phyloP scores from a whole-genome alignment of 2,329 filamentous ascomycete genomes.

The Aschersonia sp. region DNA sequence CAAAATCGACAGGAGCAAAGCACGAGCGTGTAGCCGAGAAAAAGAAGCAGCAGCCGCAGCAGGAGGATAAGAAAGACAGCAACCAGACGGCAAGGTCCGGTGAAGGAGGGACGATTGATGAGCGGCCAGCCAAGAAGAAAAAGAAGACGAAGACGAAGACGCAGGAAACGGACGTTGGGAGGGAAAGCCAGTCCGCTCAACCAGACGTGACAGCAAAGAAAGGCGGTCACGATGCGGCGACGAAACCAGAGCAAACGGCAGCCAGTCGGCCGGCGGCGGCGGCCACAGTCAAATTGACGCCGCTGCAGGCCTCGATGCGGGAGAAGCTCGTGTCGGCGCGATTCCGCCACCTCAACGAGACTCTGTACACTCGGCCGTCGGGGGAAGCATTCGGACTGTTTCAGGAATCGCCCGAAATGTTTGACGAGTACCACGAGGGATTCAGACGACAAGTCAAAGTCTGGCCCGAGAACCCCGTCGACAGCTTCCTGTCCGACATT shows the following conservation, averaged over 20 bases:
- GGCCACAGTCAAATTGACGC: conserved; percentile 55
- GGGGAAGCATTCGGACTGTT: conserved; percentile 73
- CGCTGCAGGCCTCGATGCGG: conserved; percentile 85
- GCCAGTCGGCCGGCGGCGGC: conserved; percentile 21
- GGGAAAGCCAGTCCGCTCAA: too few species aligned
- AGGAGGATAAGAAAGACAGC: neutral
- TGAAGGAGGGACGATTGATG: too few species aligned
- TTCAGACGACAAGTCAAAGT: conserved; percentile 91
- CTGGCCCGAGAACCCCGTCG: conserved; percentile 94
- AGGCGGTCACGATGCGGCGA: too few species aligned
- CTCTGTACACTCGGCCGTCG: conserved; percentile 85
- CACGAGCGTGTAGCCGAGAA: neutral
- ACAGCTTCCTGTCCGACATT: conserved; percentile 66
- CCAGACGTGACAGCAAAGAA: too few species aligned
- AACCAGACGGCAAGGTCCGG: too few species aligned
- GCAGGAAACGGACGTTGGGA: neutral
- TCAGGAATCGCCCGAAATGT: conserved; percentile 76
- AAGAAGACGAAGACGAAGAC: neutral
- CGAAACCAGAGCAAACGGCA: conserved; percentile 1
- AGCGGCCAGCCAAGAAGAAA: too few species aligned
- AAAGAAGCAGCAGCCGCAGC: neutral
- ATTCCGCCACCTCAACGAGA: conserved; percentile 95
- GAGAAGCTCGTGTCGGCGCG: conserved; percentile 89
- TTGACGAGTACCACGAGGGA: conserved; percentile 88
- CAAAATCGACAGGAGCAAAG: neutral